A percentile compares a stretch with the other conserved stretches of the same genome.
Conservation (phyloP, 192 early-diverging fungal species). For the Obelidium mucronatum region DNA sequence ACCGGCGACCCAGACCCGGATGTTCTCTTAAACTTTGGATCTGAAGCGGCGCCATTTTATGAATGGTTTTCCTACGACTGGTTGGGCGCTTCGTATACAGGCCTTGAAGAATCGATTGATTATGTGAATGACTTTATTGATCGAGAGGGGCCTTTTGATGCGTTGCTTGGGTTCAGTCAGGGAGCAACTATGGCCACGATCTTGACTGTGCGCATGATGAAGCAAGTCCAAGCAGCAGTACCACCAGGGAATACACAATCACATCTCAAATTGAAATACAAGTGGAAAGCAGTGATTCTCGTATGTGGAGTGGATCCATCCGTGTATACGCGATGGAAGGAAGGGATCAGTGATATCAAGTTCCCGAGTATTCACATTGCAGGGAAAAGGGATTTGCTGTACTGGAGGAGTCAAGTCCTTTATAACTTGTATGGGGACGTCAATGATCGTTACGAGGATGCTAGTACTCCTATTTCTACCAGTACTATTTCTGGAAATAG, state of each 20-base stretch:
- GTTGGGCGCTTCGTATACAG: background rate
- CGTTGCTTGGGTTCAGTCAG: conserved; percentile 36
- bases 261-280: no score
- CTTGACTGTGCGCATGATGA: background rate
- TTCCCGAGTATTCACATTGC: background rate
- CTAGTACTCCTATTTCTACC: no score
- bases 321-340: background rate
- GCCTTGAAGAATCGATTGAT: background rate
- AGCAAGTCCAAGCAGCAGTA: background rate
- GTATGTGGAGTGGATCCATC: background rate
- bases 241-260: no score
- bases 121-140: background rate
- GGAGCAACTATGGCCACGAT: conserved; percentile 37
- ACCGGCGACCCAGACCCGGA: background rate
- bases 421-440: background rate
- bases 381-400: background rate
- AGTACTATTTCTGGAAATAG: no score
- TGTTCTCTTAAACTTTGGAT: background rate
- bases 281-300: background rate
- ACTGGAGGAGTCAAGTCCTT: background rate
- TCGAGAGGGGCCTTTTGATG: conserved; percentile 38
- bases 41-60: background rate
- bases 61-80: background rate
- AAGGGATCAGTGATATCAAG: background rate
- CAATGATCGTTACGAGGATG: no score